Evolutionary conservation across 2,329 filamentous ascomycete genomes (phyloP).

Genomic region (Fusarium napiforme): DNA sequence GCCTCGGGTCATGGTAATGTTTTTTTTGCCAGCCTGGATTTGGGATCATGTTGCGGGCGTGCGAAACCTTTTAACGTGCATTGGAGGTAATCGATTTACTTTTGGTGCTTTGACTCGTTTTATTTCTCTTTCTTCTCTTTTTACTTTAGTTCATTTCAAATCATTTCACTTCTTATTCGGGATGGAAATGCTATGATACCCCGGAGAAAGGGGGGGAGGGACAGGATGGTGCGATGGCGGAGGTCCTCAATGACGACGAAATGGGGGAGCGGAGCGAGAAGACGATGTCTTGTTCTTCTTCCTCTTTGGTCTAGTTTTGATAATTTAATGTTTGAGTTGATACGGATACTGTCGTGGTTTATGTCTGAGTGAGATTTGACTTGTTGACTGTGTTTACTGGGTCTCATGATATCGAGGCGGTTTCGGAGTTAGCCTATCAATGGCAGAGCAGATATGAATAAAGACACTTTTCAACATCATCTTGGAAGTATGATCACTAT

Average conservation of each 20-base stretch:
- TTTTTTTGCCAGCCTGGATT: conserved; percentile 21
- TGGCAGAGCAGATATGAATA: neutral
- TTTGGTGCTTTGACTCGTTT: conserved; percentile 30
- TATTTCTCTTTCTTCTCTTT: neutral
- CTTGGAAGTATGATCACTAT: neutral
- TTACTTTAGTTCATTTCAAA: neutral
- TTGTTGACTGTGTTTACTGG: no score
- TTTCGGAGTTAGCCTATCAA: neutral
- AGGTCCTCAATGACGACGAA: neutral
- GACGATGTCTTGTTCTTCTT: conserved; percentile 20
- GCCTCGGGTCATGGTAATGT: conserved; percentile 17
- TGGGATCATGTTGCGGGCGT: conserved; percentile 25
- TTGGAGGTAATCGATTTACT: conserved; percentile 21
- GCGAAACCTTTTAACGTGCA: conserved; percentile 8
- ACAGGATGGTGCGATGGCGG: conserved; percentile 20
- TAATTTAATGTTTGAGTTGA: conserved; percentile 33
- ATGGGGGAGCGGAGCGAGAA: neutral
- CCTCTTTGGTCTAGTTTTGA: conserved; percentile 24
- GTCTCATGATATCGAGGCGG: neutral
- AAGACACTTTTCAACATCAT: neutral
- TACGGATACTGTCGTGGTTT: neutral
- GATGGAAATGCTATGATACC: conserved; percentile 37
- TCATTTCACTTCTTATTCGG: conserved; percentile 19
- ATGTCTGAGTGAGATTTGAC: neutral
- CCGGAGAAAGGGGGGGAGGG: conserved; percentile 34